Percentiles rank a stretch among this genome's conserved stretches.
phyloP scores from a whole-genome alignment of 2,329 filamentous ascomycete species.

The Ophiosphaerella herpotricha region DNA sequence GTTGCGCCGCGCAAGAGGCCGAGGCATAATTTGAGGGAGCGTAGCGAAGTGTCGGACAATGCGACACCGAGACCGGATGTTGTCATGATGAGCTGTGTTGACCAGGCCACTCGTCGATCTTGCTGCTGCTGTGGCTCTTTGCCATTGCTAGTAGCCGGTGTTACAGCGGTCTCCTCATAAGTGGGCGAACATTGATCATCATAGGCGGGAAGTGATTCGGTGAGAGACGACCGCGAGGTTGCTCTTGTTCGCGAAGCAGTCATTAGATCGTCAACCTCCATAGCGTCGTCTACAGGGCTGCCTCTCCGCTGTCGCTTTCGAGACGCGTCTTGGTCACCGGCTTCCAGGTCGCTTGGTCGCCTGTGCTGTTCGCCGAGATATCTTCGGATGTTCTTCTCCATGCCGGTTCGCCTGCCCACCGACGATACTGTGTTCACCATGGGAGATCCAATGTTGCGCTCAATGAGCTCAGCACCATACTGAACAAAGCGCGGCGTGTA shows the following conservation, averaged over 20 bases:
- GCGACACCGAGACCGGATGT: conserved; percentile 90
- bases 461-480: conserved; percentile 87
- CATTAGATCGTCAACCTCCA: conserved; percentile 55
- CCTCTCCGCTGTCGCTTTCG: conserved; percentile 52
- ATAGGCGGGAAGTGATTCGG: conserved; percentile 81
- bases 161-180: conserved; percentile 65
- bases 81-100: conserved; percentile 82
- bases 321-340: conserved; percentile 44
- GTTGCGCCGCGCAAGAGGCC: conserved; percentile 81
- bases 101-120: conserved; percentile 64
- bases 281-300: conserved; percentile 42
- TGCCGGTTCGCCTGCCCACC: conserved; percentile 81
- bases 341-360: conserved; percentile 57
- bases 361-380: conserved; percentile 67
- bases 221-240: conserved; percentile 67
- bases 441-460: conserved; percentile 80
- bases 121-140: conserved; percentile 27
- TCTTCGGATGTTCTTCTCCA: conserved; percentile 85
- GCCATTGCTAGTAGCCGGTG: conserved; percentile 20
- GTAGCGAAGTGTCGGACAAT: conserved; percentile 85
- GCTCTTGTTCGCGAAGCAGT: conserved; percentile 48
- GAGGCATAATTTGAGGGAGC: conserved; percentile 83
- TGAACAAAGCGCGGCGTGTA: conserved; percentile 86
- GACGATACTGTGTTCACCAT: conserved; percentile 85
- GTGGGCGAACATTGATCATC: conserved; percentile 76